phyloP scores from a whole-genome alignment of 108 stramenopile genomes.

The Nitzschia inconspicua region DNA sequence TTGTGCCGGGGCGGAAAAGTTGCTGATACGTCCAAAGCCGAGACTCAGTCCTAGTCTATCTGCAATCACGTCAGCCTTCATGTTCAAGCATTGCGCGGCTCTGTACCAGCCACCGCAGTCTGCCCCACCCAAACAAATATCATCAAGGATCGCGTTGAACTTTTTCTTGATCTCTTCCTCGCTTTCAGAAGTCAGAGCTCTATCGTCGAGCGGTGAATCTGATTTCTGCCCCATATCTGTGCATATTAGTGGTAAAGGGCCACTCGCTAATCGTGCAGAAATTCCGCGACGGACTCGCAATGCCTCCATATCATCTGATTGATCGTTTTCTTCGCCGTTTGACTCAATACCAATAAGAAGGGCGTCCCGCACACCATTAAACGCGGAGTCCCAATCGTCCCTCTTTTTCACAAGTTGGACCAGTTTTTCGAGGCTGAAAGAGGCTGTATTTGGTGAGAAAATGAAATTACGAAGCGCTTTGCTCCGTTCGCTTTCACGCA shows the following conservation, averaged over 20 bases:
- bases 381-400: constrained; percentile 21
- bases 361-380: neutral
- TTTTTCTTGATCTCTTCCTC: constrained; percentile 66
- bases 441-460: constrained; percentile 41
- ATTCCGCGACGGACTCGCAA: constrained; percentile 38
- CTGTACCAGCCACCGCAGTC: constrained; percentile 60
- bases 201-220: constrained; percentile 28
- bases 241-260: constrained; percentile 37
- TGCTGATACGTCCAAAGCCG: constrained; percentile 31
- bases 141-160: constrained; percentile 70
- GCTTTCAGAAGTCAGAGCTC: constrained; percentile 39
- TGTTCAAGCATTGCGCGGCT: constrained; percentile 59
- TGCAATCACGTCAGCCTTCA: constrained; percentile 75
- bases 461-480: constrained; percentile 49
- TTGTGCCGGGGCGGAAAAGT: constrained; percentile 38
- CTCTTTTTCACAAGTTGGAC: constrained; percentile 5
- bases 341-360: neutral
- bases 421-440: constrained; percentile 5
- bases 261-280: constrained; percentile 54
- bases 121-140: constrained; percentile 60
- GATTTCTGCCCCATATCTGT: constrained; percentile 20
- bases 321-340: neutral
- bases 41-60: constrained; percentile 48
- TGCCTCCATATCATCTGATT: constrained; percentile 8
- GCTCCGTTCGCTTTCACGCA: constrained; percentile 41